These are phyloP conservation scores for Phytophthora agathidicida DNA, from an alignment of 352 stramenopile genomes.

Conservation along the genomic window DNA sequence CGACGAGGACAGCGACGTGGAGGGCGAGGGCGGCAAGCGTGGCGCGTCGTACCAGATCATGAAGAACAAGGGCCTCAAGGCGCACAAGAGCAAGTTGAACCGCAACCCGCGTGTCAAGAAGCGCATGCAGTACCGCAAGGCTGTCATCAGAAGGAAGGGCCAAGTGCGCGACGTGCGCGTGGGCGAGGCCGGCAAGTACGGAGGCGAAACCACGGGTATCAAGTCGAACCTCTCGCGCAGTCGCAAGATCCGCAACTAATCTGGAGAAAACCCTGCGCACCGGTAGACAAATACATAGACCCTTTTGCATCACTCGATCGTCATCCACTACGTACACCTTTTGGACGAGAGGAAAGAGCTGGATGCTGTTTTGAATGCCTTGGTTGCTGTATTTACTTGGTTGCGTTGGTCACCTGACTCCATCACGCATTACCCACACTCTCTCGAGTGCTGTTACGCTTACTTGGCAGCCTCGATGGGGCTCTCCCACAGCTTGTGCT, in stretches of 20 bases:
- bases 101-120: constrained; percentile 99
- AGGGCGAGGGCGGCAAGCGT: constrained; percentile 89
- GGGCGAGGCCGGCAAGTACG: constrained; percentile 87
- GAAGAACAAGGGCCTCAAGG: constrained; percentile 98
- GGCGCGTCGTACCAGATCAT: constrained; percentile 96
- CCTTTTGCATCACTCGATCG: constrained; percentile 22
- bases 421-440: neutral
- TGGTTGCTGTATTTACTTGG: constrained; percentile 33
- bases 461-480: constrained; percentile 52
- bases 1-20: constrained; percentile 70
- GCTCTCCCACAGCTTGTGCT: constrained; percentile 89
- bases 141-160: constrained; percentile 97
- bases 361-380: constrained; percentile 9
- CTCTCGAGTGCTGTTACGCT: constrained; percentile 1
- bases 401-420: constrained; percentile 1
- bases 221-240: constrained; percentile 89
- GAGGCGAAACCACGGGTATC: constrained; percentile 90
- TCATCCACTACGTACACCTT: neutral
- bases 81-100: constrained; percentile 98
- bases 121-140: constrained; percentile 97
- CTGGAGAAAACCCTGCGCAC: constrained; percentile 13
- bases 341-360: too few relatives aligned
- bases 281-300: constrained; percentile 42
- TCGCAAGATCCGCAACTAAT: constrained; percentile 91
- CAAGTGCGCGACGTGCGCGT: constrained; percentile 94